Percentiles rank a stretch among this genome's conserved stretches.
These are phyloP conservation scores for Didymella pinodella DNA, from an alignment of 2,329 filamentous ascomycete species.

Conservation along the genomic window DNA sequence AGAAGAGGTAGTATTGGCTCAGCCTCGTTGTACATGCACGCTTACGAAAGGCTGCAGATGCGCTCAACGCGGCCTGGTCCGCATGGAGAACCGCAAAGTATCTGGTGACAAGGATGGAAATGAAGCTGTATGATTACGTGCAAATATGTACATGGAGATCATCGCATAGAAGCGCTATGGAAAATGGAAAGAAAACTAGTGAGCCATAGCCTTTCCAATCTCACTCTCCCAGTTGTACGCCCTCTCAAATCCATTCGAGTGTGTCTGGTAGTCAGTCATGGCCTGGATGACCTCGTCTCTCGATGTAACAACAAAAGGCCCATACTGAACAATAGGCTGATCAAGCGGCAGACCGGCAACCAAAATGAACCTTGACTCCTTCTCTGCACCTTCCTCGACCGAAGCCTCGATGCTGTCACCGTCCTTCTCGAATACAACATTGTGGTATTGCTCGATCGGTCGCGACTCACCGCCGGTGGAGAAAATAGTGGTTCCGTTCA, in stretches of 20 bases:
- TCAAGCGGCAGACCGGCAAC: slow-evolving; percentile 72
- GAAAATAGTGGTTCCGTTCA: slow-evolving; percentile 76
- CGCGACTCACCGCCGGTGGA: slow-evolving; percentile 43
- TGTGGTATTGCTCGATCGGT: slow-evolving; percentile 76
- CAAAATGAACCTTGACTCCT: slow-evolving; percentile 69
- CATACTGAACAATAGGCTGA: slow-evolving; percentile 52
- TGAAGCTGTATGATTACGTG: no score
- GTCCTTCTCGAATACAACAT: slow-evolving; percentile 82
- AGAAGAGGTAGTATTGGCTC: no score
- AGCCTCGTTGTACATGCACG: no score
- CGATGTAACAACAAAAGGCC: slow-evolving; percentile 50
- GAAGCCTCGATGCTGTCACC: slow-evolving; percentile 79
- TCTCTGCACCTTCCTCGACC: slow-evolving; percentile 70
- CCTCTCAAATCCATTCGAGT: slow-evolving; percentile 61
- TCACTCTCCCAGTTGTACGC: slow-evolving; percentile 77
- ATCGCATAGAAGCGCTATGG: background rate
- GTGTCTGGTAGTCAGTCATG: slow-evolving; percentile 48
- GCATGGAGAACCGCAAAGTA: no score
- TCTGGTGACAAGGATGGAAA: no score
- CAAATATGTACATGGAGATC: background rate
- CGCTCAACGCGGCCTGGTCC: no score
- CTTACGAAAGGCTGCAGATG: no score
- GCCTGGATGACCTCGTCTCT: slow-evolving; percentile 50
- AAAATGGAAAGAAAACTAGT: slow-evolving; percentile 19
- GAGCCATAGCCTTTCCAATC: slow-evolving; percentile 62